Percentiles rank a stretch among this genome's conserved stretches.
Evolutionary conservation across 2,329 filamentous ascomycete species (phyloP).

Genomic region (Hirsutella minnesotensis): DNA sequence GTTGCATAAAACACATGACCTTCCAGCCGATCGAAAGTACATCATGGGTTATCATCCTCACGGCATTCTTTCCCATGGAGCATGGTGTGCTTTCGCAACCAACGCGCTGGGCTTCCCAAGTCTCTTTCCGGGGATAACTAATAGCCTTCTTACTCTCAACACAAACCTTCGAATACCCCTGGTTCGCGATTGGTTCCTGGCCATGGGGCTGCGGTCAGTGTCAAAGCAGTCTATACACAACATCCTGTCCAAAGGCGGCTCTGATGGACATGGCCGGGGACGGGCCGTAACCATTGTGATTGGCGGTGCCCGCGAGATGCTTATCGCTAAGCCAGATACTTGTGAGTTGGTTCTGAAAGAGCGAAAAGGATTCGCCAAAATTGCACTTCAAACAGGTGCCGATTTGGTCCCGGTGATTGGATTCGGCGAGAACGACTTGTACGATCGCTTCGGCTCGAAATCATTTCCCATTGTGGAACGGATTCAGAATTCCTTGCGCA

Average conservation of each 20-base stretch:
- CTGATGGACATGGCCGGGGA: slow-evolving; percentile 73
- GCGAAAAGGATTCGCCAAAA: slow-evolving; percentile 86
- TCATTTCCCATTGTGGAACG: slow-evolving; percentile 70
- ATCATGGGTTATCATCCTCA: slow-evolving; percentile 97
- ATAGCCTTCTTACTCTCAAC: slow-evolving; percentile 86
- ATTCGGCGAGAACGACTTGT: slow-evolving; percentile 93
- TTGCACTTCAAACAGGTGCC: slow-evolving; percentile 80
- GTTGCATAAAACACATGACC: slow-evolving; percentile 71
- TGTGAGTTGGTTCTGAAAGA: slow-evolving; percentile 69
- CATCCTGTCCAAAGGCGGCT: slow-evolving; percentile 68
- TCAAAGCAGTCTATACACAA: slow-evolving; percentile 89
- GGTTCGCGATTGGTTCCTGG: slow-evolving; percentile 87
- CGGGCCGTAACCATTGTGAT: slow-evolving; percentile 92
- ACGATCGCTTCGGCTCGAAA: slow-evolving; percentile 73
- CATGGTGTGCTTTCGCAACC: slow-evolving; percentile 81
- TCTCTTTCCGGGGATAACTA: slow-evolving; percentile 90
- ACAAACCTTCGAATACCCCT: slow-evolving; percentile 89
- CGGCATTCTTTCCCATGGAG: slow-evolving; percentile 94
- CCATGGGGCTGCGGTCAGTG: slow-evolving; percentile 78
- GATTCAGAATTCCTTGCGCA: slow-evolving; percentile 74
- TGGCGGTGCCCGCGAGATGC: slow-evolving; percentile 81
- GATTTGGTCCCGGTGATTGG: slow-evolving; percentile 85
- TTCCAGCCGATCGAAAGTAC: slow-evolving; percentile 78
- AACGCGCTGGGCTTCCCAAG: slow-evolving; percentile 79
- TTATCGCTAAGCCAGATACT: slow-evolving; percentile 71